Base-by-base conservation (phyloP, 2,329 filamentous ascomycete genomes). In the Penicillium sp. region DNA sequence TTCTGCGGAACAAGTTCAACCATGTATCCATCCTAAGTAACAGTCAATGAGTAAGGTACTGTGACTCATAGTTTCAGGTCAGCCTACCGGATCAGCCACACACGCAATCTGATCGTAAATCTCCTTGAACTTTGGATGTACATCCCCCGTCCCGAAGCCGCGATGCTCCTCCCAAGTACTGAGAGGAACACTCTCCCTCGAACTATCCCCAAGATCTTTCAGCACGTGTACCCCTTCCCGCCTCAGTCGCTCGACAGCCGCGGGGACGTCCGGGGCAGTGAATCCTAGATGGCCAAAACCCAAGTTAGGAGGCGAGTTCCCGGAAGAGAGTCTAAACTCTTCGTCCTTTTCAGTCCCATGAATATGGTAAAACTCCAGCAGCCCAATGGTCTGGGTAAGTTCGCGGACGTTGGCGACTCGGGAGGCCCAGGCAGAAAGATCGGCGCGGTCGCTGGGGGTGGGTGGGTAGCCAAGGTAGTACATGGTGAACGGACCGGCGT, bases 401-500 rank as follows among this genome's bases (percentile, higher is more conserved):
- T n/a, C n/a, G n/a, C n/a, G n/a, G n/a, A n/a, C n/a, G n/a, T n/a
- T n/a, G n/a, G n/a, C n/a, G n/a, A n/a, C 57, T 54, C 10, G 63
- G n/a, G n/a, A n/a, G n/a, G n/a, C n/a, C n/a, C n/a, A n/a, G n/a
- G n/a, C n/a, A n/a, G n/a, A n/a, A n/a, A n/a, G n/a, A n/a, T n/a
- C n/a, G n/a, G n/a, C n/a, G n/a, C 24, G 7, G 34, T 46, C 39
- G 64, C 48, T n/a, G 57, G 58, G 10, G 57, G 48, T 13, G 63
- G 63, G 60, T 3, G 68, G 68, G 37, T 70, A 65, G 6, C 66
- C 68, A 5, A 71, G 64, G 48, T 70, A 71, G 54, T 71, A 71
- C 45, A 71, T 64, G 6, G 67, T 70, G 54, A 67, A 69, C 6
- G 67, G 68, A 6, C 69, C 67, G 31, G 64, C 59, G 44, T 71